Percentiles rank a stretch among this genome's conserved stretches.
These are phyloP conservation scores for Daldinia loculata DNA, from an alignment of 495 filamentous ascomycete genomes.

Conservation along the genomic window DNA sequence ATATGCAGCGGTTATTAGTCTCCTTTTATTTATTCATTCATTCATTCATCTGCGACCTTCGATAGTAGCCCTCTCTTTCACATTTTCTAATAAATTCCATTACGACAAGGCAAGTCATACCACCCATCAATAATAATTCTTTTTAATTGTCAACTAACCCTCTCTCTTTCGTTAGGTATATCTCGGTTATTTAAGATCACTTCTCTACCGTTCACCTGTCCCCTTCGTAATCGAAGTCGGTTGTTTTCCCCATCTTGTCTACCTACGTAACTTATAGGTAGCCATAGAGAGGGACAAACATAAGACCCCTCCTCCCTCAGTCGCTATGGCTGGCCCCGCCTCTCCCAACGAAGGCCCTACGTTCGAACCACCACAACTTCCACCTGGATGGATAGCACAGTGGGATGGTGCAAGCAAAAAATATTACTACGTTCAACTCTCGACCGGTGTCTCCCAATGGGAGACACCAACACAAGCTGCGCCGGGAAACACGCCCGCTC, in stretches of 20 bases:
- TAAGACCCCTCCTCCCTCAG: conserved; percentile 38
- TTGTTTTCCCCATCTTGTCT: conserved; percentile 9
- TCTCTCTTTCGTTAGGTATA: conserved; percentile 15
- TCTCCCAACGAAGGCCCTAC: conserved; percentile 74
- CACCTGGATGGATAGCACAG: conserved; percentile 83
- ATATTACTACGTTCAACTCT: conserved; percentile 83
- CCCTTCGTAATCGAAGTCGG: conserved; percentile 20
- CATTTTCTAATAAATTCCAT: conserved; percentile 27
- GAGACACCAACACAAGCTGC: conserved; percentile 74
- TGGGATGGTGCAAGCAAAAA: conserved; percentile 77
- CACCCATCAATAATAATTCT: conserved; percentile 18
- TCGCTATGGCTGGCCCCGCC: conserved; percentile 58
- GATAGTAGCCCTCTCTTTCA: conserved; percentile 39
- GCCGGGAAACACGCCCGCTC: conserved; percentile 60
- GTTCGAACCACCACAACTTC: conserved; percentile 72
- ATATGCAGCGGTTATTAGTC: conserved; percentile 18
- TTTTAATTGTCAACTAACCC: conserved; percentile 8
- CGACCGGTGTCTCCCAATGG: conserved; percentile 80
- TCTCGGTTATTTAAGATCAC: neutral
- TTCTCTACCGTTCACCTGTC: neutral
- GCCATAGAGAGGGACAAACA: conserved; percentile 16
- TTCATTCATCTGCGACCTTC: conserved; percentile 32
- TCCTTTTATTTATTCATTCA: conserved; percentile 21
- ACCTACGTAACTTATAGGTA: conserved; percentile 7
- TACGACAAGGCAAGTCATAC: conserved; percentile 24